Conservation (phyloP, 345 rosid genomes). For the Murraya paniculata region DNA sequence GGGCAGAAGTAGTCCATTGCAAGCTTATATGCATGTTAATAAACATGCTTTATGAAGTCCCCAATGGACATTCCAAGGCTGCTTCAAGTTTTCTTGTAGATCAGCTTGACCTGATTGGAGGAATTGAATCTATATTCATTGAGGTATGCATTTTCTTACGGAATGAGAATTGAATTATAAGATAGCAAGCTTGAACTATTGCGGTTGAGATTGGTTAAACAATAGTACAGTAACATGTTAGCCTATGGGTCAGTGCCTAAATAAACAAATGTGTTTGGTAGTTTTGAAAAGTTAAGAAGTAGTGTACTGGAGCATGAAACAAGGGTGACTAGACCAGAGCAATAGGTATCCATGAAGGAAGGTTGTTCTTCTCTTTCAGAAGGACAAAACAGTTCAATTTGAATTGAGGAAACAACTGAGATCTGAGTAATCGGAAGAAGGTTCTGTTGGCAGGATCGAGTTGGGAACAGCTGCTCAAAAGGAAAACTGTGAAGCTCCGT, state of each 20-base stretch:
- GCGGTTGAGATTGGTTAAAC: background rate
- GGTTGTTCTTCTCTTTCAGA: background rate
- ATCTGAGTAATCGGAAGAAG: background rate
- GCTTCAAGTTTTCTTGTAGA: constrained; percentile 59
- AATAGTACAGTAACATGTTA: background rate
- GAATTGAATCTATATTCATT: constrained; percentile 80
- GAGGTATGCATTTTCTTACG: constrained; percentile 53
- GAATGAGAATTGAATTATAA: background rate
- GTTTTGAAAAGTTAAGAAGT: background rate
- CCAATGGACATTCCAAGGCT: constrained; percentile 45
- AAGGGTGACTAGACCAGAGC: background rate
- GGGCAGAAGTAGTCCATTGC: constrained; percentile 98
- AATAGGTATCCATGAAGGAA: background rate
- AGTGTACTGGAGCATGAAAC: background rate
- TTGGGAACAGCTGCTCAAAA: background rate
- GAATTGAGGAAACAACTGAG: background rate
- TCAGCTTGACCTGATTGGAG: constrained; percentile 94
- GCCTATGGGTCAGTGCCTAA: background rate
- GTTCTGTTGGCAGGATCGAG: background rate
- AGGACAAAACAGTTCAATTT: background rate
- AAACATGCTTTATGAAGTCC: constrained; percentile 81
- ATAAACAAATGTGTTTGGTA: background rate
- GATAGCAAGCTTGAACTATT: background rate
- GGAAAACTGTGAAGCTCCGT: background rate
- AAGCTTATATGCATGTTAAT: constrained; percentile 86